These are phyloP conservation scores for Auriscalpium microsporum DNA, from an alignment of 768 basidiomycete genomes.

Conservation along the genomic window DNA sequence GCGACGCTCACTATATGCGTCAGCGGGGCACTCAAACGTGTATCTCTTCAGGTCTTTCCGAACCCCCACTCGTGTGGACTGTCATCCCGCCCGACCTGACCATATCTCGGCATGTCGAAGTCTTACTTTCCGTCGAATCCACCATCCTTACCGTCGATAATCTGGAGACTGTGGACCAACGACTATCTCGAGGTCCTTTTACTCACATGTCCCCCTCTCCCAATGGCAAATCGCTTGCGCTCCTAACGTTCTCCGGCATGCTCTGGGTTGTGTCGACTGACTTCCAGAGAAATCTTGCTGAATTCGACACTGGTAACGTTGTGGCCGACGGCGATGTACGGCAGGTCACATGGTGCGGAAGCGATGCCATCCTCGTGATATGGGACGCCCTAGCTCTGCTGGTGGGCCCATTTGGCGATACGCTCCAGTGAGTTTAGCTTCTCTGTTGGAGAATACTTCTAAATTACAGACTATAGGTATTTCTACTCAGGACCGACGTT, in stretches of 20 bases:
- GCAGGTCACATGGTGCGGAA: constrained; percentile 92
- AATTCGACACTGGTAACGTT: constrained; percentile 64
- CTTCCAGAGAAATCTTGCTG: constrained; percentile 82
- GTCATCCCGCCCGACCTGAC: constrained; percentile 86
- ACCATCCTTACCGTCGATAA: constrained; percentile 85
- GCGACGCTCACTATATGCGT: constrained; percentile 20
- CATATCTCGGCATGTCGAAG: constrained; percentile 84
- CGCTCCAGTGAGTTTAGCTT: constrained; percentile 55
- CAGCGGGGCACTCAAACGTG: background rate
- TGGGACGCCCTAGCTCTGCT: constrained; percentile 74
- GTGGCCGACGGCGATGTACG: constrained; percentile 48
- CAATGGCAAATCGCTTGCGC: constrained; percentile 85
- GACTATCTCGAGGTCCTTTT: constrained; percentile 83
- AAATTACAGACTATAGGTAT: constrained; percentile 43
- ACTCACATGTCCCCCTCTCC: constrained; percentile 83
- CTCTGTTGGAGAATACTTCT: background rate
- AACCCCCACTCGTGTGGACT: constrained; percentile 79
- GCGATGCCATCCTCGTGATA: constrained; percentile 84
- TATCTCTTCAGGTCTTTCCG: constrained; percentile 47
- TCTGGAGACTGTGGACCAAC: constrained; percentile 82
- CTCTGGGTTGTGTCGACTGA: constrained; percentile 95
- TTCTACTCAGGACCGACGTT: constrained; percentile 68
- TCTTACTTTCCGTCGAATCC: constrained; percentile 71
- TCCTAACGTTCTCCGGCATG: constrained; percentile 62
- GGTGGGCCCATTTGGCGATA: constrained; percentile 90